Evolutionary conservation across 306 rosid genomes (phyloP).

Genomic region (Rubus parviflorus): DNA sequence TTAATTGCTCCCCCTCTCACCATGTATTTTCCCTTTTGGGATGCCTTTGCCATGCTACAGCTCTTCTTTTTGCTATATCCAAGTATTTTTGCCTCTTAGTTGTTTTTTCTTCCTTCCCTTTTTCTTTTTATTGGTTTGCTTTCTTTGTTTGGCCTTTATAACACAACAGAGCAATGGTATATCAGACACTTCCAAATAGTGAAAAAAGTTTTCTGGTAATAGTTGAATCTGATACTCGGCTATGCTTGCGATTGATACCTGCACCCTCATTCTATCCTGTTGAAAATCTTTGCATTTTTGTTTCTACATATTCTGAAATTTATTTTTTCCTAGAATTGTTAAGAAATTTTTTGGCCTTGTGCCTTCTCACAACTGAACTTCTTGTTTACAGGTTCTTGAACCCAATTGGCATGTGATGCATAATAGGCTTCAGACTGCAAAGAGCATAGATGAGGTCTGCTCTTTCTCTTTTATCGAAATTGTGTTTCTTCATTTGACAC

Average conservation of each 20-base stretch:
- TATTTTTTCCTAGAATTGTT: conserved; percentile 5
- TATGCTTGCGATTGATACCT: neutral
- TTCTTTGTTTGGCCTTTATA: conserved; percentile 7
- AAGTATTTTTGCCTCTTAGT: neutral
- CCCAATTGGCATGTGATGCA: conserved; percentile 97
- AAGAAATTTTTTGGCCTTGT: conserved; percentile 1
- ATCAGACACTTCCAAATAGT: neutral
- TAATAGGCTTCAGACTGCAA: conserved; percentile 80
- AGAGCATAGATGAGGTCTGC: conserved; percentile 87
- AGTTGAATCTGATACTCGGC: conserved; percentile 7
- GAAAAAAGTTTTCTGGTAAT: neutral
- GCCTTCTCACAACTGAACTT: conserved; percentile 13
- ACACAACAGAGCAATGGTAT: neutral
- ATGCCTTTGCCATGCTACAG: conserved; percentile 11
- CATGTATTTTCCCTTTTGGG: neutral
- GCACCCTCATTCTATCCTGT: neutral
- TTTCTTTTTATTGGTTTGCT: neutral
- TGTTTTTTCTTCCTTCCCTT: neutral
- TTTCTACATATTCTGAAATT: neutral
- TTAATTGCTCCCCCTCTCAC: neutral
- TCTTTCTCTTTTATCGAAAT: conserved; percentile 5
- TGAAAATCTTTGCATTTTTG: neutral
- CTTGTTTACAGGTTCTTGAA: conserved; percentile 78
- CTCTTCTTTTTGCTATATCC: neutral
- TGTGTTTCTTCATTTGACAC: neutral